A percentile compares a stretch with the other conserved stretches of the same genome.
phyloP scores from a whole-genome alignment of 257 asterid species.

The Eustoma russellianum region DNA sequence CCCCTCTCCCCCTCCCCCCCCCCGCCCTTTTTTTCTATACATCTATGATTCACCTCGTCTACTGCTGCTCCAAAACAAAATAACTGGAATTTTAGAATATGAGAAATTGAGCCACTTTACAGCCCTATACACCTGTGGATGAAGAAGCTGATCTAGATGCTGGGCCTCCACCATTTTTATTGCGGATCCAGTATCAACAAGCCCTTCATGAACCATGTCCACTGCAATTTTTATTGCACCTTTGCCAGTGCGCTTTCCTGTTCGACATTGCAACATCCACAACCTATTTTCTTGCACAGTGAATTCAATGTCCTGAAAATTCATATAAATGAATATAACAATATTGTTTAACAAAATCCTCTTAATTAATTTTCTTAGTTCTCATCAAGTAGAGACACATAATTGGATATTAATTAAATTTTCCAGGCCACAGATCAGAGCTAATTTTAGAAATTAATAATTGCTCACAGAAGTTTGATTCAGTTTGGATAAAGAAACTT shows the following conservation, averaged over 20 bases:
- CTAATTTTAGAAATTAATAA: no score
- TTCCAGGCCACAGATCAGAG: no score
- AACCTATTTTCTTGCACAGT: slow-evolving; percentile 90
- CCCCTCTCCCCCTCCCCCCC: no score
- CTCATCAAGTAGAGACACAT: no score
- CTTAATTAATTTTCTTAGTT: no score
- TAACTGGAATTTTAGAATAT: not conserved
- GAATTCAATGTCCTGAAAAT: slow-evolving; percentile 77
- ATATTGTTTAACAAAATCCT: not conserved
- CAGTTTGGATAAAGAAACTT: slow-evolving; percentile 3
- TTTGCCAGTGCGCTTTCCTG: slow-evolving; percentile 88
- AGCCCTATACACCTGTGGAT: slow-evolving; percentile 65
- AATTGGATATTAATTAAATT: no score
- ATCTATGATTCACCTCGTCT: no score
- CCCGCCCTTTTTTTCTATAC: no score
- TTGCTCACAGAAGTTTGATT: no score
- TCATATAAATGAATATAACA: not conserved
- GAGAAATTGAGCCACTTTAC: not conserved
- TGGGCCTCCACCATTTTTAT: slow-evolving; percentile 92
- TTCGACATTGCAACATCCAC: slow-evolving; percentile 91
- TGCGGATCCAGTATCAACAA: slow-evolving; percentile 44
- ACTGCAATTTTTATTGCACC: slow-evolving; percentile 90
- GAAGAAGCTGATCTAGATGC: slow-evolving; percentile 94
- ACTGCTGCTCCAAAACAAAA: not conserved
- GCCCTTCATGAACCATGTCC: slow-evolving; percentile 85